Conservation (phyloP, 495 filamentous ascomycete species). For the Podospora tetraspora region DNA sequence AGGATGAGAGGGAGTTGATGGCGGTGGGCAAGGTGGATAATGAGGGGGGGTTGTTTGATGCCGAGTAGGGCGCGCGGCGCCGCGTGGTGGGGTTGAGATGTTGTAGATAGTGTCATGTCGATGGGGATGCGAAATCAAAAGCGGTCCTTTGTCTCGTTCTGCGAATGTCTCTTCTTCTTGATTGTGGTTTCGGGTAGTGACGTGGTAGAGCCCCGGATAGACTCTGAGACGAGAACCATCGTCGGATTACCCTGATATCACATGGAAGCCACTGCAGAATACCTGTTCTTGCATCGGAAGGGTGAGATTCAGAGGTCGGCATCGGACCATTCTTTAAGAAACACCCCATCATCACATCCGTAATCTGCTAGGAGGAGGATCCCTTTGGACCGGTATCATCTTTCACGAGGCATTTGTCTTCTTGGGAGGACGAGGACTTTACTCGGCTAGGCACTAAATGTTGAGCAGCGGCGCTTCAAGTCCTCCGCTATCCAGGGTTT, state of each 20-base stretch:
- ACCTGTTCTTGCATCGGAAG: not conserved
- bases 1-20: conserved; percentile 95
- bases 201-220: too few relatives aligned
- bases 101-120: not conserved
- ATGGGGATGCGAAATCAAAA: not conserved
- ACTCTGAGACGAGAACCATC: too few relatives aligned
- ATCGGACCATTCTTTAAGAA: not conserved
- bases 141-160: not conserved
- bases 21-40: conserved; percentile 88
- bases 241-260: not conserved
- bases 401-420: too few relatives aligned
- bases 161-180: not conserved
- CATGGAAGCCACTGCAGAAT: not conserved
- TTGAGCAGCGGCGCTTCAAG: too few relatives aligned
- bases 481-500: too few relatives aligned
- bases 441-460: too few relatives aligned
- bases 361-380: too few relatives aligned
- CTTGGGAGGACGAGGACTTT: too few relatives aligned
- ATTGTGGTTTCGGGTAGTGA: not conserved
- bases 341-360: not conserved
- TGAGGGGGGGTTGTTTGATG: conserved; percentile 57
- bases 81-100: not conserved
- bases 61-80: conserved; percentile 10
- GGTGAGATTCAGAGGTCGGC: not conserved
- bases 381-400: too few relatives aligned